Conservation (phyloP, 1,284 basidiomycete species). For the Heimioporus retisporus region DNA sequence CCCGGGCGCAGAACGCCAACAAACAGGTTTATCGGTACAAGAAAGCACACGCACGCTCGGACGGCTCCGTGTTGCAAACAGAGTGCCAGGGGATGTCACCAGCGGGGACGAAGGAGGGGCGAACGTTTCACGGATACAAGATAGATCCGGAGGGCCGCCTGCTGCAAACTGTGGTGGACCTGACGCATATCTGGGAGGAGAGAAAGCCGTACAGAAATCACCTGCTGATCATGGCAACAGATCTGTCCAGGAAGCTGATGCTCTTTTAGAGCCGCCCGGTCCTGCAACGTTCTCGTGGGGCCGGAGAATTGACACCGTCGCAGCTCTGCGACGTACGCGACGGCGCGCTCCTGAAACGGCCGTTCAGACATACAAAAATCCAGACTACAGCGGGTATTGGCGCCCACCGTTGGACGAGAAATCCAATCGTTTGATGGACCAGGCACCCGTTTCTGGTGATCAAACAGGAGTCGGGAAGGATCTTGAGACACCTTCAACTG, state of each 20-base stretch:
- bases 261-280: conserved; percentile 34
- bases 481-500: neutral
- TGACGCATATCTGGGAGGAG: neutral
- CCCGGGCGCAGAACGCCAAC: conserved; percentile 23
- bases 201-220: neutral
- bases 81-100: conserved; percentile 53
- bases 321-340: conserved; percentile 35
- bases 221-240: neutral
- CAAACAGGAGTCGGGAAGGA: conserved; percentile 2
- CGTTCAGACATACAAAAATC: conserved; percentile 14
- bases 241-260: neutral
- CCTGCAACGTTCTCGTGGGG: conserved; percentile 40
- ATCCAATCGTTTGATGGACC: neutral
- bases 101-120: conserved; percentile 50
- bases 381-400: conserved; percentile 21
- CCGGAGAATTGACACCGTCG: conserved; percentile 29
- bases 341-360: conserved; percentile 16
- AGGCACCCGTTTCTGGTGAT: neutral
- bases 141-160: neutral
- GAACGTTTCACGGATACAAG: conserved; percentile 15
- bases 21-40: conserved; percentile 36
- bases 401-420: conserved; percentile 16
- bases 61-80: conserved; percentile 51
- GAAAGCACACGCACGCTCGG: conserved; percentile 49
- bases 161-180: neutral